These are phyloP conservation scores for Beauveria medogensis DNA, from an alignment of 2,329 filamentous ascomycete genomes.

Conservation along the genomic window DNA sequence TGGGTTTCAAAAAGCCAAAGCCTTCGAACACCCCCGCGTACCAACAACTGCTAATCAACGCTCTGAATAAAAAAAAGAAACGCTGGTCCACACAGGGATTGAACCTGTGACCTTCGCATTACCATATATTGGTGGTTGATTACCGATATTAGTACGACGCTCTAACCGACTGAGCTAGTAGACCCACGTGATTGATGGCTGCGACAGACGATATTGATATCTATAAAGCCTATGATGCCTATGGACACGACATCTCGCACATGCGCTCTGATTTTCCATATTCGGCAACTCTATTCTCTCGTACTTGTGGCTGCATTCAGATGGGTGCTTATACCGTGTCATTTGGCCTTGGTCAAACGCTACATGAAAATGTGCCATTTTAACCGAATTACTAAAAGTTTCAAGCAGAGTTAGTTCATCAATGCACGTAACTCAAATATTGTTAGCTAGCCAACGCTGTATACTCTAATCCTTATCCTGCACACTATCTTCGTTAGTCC, in stretches of 20 bases:
- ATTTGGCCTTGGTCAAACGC: too few relatives aligned
- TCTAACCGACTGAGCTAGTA: slow-evolving; percentile 11
- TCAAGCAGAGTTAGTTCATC: too few relatives aligned
- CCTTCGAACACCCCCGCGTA: neutral
- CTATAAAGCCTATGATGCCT: neutral
- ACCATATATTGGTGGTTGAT: neutral
- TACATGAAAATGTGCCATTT: too few relatives aligned
- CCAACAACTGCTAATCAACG: too few relatives aligned
- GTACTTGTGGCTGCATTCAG: too few relatives aligned
- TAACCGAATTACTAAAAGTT: too few relatives aligned
- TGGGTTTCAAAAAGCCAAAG: too few relatives aligned
- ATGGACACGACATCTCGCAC: neutral
- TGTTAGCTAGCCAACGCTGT: too few relatives aligned
- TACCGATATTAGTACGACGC: slow-evolving; percentile 11
- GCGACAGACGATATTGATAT: neutral
- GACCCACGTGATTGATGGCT: slow-evolving; percentile 6
- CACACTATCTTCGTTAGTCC: too few relatives aligned
- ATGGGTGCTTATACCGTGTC: too few relatives aligned
- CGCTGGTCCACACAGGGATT: slow-evolving; percentile 7
- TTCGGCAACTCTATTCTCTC: neutral
- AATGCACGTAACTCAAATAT: too few relatives aligned
- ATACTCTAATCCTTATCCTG: too few relatives aligned
- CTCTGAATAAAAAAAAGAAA: neutral
- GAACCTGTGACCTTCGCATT: slow-evolving; percentile 13
- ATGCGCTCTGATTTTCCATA: neutral